Evolutionary conservation across 257 asterid species (phyloP).

Genomic region (Coffea canephora): DNA sequence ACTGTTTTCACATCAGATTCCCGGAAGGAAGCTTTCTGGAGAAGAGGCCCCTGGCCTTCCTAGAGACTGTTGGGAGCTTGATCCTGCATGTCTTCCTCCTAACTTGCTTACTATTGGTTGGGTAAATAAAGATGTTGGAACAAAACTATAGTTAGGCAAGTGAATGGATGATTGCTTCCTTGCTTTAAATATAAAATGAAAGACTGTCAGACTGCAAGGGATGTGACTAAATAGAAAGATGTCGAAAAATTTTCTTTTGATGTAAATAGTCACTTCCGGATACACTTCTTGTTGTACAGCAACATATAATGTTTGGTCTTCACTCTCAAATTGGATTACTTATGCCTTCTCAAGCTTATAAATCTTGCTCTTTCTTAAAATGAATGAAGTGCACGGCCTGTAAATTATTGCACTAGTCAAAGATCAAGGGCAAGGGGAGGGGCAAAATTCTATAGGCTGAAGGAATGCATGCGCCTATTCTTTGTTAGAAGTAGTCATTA

Average conservation of each 20-base stretch:
- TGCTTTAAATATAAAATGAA: neutral
- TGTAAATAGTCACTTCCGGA: neutral
- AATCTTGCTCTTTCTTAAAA: no score
- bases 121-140: neutral
- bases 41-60: slow-evolving; percentile 63
- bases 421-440: no score
- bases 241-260: neutral
- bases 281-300: neutral
- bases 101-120: slow-evolving; percentile 23
- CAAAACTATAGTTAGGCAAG: neutral
- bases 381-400: no score
- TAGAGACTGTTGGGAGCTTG: slow-evolving; percentile 87
- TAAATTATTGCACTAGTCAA: no score
- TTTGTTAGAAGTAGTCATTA: no score
- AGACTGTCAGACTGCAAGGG: neutral
- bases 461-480: no score
- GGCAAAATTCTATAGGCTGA: no score
- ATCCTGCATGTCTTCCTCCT: slow-evolving; percentile 65
- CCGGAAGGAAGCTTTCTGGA: slow-evolving; percentile 72
- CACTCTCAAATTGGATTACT: neutral
- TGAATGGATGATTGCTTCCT: neutral
- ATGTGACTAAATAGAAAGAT: neutral
- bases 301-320: neutral
- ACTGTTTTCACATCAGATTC: slow-evolving; percentile 72
- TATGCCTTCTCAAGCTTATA: no score